phyloP scores from a whole-genome alignment of 768 basidiomycete species.

The Leccinum aurantiacum region DNA sequence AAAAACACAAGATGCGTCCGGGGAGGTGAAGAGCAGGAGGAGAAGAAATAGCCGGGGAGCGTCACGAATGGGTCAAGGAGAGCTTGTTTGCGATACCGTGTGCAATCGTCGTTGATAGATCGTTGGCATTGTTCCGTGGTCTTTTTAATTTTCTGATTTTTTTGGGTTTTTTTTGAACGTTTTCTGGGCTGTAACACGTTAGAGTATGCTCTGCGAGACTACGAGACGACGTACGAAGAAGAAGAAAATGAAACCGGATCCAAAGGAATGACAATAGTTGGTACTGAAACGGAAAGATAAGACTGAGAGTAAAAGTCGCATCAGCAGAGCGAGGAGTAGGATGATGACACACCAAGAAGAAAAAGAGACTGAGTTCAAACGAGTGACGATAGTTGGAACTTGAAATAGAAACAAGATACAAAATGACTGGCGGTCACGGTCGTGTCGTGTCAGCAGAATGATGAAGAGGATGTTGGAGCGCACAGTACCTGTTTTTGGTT shows the following conservation, averaged over 20 bases:
- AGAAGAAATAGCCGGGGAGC: not conserved
- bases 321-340: not conserved
- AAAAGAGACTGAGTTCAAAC: not conserved
- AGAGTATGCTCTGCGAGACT: not conserved
- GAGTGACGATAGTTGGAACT: not conserved
- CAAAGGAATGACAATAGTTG: not conserved
- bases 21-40: not conserved
- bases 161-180: not conserved
- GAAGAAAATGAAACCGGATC: too few species aligned
- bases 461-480: not conserved
- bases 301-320: not conserved
- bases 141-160: slow-evolving; percentile 4
- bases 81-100: not conserved
- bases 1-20: slow-evolving; percentile 2
- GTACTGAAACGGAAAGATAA: not conserved
- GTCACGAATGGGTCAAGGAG: not conserved
- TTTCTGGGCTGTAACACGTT: not conserved
- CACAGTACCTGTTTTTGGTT: not conserved
- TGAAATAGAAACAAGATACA: not conserved
- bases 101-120: not conserved
- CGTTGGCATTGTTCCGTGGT: not conserved
- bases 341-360: not conserved
- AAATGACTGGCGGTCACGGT: not conserved
- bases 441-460: not conserved
- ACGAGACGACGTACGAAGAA: not conserved